Evolutionary conservation across 2,329 filamentous ascomycete species (phyloP).

Genomic region (Decorospora gaudefroyi): DNA sequence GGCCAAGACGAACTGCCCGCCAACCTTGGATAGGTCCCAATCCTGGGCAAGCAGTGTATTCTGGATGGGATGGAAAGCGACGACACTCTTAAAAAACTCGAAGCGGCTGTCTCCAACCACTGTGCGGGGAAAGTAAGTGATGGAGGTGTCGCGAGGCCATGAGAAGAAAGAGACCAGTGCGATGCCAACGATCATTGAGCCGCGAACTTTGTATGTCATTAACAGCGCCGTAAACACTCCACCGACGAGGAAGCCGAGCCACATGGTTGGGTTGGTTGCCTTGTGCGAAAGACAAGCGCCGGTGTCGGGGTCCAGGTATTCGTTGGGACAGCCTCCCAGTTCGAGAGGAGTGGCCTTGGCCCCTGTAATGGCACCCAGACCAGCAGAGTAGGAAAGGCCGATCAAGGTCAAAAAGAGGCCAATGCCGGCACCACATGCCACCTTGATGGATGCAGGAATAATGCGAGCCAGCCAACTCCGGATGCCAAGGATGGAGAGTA

Average conservation of each 20-base stretch:
- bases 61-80: constrained; percentile 77
- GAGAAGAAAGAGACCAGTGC: constrained; percentile 83
- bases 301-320: constrained; percentile 48
- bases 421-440: constrained; percentile 88
- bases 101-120: constrained; percentile 70
- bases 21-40: constrained; percentile 70
- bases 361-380: constrained; percentile 77
- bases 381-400: constrained; percentile 79
- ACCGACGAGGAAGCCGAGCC: constrained; percentile 86
- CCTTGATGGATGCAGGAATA: constrained; percentile 82
- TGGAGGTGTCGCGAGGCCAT: constrained; percentile 75
- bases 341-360: constrained; percentile 68
- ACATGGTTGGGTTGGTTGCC: constrained; percentile 82
- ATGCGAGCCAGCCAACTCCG: constrained; percentile 66
- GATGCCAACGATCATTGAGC: constrained; percentile 82
- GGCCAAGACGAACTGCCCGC: constrained; percentile 77
- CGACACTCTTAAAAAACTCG: constrained; percentile 85
- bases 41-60: constrained; percentile 71
- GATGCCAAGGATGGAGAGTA: constrained; percentile 71
- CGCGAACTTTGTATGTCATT: constrained; percentile 85
- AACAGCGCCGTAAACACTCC: constrained; percentile 78
- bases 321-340: constrained; percentile 71
- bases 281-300: constrained; percentile 68
- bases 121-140: constrained; percentile 81
- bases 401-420: constrained; percentile 81